Conservation (phyloP, 768 basidiomycete species). For the Lentinula boryana region DNA sequence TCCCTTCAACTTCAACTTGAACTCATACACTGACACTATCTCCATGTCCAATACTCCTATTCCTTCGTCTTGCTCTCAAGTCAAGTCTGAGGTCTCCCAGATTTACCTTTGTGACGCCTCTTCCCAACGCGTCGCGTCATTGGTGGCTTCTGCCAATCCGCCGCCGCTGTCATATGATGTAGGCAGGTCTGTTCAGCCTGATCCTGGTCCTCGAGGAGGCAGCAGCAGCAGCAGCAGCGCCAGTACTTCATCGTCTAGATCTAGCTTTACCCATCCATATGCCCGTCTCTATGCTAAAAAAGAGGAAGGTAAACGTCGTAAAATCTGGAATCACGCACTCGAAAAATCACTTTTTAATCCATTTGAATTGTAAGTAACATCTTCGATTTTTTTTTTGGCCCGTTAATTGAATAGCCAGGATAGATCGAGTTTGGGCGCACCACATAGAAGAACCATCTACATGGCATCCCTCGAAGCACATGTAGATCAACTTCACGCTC, state of each 20-base stretch:
- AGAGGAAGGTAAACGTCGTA: slow-evolving; percentile 58
- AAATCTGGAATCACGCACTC: slow-evolving; percentile 73
- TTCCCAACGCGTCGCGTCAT: not conserved
- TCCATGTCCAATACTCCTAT: not conserved
- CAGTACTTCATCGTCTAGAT: not conserved
- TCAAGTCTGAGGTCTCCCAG: not conserved
- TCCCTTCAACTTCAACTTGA: not conserved
- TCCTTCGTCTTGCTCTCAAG: not conserved
- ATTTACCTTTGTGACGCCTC: not conserved
- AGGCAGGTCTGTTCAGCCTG: not conserved
- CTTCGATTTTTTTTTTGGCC: not conserved
- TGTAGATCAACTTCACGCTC: slow-evolving; percentile 60
- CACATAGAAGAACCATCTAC: slow-evolving; percentile 65
- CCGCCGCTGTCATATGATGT: not conserved
- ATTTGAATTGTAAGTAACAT: slow-evolving; percentile 51
- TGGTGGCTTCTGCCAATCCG: not conserved
- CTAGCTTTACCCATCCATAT: slow-evolving; percentile 54
- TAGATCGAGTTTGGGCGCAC: slow-evolving; percentile 63
- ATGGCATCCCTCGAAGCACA: slow-evolving; percentile 69
- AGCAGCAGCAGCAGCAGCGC: not conserved
- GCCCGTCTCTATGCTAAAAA: slow-evolving; percentile 64
- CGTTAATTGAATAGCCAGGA: not conserved
- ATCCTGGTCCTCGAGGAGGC: not conserved
- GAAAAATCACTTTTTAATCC: slow-evolving; percentile 68
- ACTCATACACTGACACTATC: not conserved